Evolutionary conservation across 2,329 filamentous ascomycete genomes (phyloP), one percentile per base, ranked within the genome.

Genomic region (Cordyceps tenuipes): DNA sequence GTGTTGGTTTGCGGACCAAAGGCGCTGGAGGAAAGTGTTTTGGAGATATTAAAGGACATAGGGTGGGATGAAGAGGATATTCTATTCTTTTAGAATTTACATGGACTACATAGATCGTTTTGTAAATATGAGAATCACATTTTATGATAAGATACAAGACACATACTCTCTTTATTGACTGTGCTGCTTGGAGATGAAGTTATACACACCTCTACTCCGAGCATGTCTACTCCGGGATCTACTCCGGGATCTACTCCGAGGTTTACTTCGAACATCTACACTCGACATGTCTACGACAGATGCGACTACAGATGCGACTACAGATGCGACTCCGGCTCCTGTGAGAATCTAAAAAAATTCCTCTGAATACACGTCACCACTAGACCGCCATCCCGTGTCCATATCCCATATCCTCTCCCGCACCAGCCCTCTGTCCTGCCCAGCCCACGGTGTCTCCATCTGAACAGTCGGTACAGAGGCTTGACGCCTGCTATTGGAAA

Each of bases 1-100:
- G 83, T 89, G n/a, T 71, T 94, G 62, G 78, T 93, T 26, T 94
- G 90, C 75, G 90, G 90, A 2, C 90, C 90, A 0, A 83, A 81
- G 66, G 74, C 85, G 5, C 74, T 94, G 74, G 89, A 93, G 75
- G 84, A 84, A 66, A 83, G 78, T 62, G 83, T 82, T 8, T 79
- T 81, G 65, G 68, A 74, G 54, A 79, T 81, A 23, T 71, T 78
- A 19, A 61, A 62, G 9, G 79, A 76, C 23, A 73, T 85, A 69
- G 88, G 88, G 0, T 93, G 89, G 88, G 76, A 71, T 9, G 86
- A 90, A 63, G 81, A 86, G 13, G 84, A 92, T 69, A 68, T 94
- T 64, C 70, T 92, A 65, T 90, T 92, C 73, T 94, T 94, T 68
- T 94, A 44, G 43, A 15, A 17, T 41, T 12, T 41, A 17, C 17